These are phyloP conservation scores for Sarocladium oryzae DNA, from an alignment of 2,329 filamentous ascomycete species.

Conservation along the genomic window DNA sequence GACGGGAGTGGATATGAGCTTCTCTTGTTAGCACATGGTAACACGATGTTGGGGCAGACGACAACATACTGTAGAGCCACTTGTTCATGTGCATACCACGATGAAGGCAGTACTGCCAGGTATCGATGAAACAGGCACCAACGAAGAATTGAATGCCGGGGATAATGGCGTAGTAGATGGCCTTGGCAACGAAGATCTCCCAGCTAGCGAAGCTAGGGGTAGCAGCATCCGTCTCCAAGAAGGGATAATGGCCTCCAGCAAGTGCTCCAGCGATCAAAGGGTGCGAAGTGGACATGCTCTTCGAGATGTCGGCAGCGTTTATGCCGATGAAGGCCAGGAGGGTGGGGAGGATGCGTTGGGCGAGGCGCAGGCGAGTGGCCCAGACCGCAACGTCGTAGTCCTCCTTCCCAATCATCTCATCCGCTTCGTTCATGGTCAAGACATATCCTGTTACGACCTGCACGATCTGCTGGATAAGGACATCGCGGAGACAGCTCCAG, in stretches of 20 bases:
- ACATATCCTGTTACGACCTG: constrained; percentile 67
- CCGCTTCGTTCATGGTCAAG: constrained; percentile 65
- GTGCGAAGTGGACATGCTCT: constrained; percentile 64
- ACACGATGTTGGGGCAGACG: constrained; percentile 33
- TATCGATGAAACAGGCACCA: constrained; percentile 75
- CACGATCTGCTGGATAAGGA: constrained; percentile 84
- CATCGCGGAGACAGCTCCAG: constrained; percentile 82
- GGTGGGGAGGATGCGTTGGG: constrained; percentile 70
- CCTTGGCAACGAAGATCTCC: constrained; percentile 70
- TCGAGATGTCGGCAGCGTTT: constrained; percentile 67
- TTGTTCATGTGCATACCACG: constrained; percentile 96
- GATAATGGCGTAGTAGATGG: constrained; percentile 72
- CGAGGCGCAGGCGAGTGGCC: constrained; percentile 74
- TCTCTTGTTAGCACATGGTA: constrained; percentile 9
- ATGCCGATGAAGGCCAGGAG: constrained; percentile 67
- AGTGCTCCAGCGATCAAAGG: constrained; percentile 70
- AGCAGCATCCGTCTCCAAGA: constrained; percentile 53
- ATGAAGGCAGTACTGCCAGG: constrained; percentile 98
- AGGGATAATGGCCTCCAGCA: constrained; percentile 75
- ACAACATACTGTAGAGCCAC: constrained; percentile 83
- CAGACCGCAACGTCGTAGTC: constrained; percentile 85
- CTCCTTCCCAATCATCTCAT: constrained; percentile 69
- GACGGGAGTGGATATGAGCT: constrained; percentile 88
- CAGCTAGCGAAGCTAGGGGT: constrained; percentile 74
- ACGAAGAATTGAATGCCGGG: constrained; percentile 71